A percentile compares a stretch with the other conserved stretches of the same genome.
Conservation (phyloP, 2,329 filamentous ascomycete genomes). For the Sclerotinia nivalis region DNA sequence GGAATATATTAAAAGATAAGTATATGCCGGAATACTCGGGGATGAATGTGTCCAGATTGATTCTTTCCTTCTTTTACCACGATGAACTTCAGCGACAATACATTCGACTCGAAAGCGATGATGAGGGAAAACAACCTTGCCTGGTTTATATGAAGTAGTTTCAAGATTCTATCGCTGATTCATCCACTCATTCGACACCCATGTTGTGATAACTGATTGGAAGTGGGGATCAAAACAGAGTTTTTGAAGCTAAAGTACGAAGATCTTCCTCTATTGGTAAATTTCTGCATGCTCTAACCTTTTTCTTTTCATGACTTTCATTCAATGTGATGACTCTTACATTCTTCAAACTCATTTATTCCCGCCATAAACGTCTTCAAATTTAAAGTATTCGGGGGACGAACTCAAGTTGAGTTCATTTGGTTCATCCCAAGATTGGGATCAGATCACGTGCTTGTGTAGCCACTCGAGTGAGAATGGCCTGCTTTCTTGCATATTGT, state of each 20-base stretch:
- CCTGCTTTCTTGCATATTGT: constrained; percentile 3
- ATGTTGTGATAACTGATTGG: constrained; percentile 2
- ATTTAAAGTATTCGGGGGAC: background rate
- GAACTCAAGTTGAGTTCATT: background rate
- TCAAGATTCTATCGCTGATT: background rate
- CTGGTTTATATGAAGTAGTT: background rate
- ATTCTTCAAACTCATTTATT: background rate
- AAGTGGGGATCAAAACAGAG: constrained; percentile 12
- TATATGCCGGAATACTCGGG: background rate
- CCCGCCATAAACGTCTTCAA: background rate
- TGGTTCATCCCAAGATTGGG: background rate
- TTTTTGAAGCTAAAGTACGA: constrained; percentile 13
- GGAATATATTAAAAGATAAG: background rate
- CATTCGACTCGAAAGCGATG: background rate
- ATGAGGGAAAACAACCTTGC: background rate
- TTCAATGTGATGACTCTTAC: background rate
- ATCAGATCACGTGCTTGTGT: background rate
- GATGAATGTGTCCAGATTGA: background rate
- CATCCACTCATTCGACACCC: background rate
- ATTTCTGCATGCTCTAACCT: constrained; percentile 9
- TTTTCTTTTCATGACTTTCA: background rate
- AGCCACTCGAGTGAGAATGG: background rate
- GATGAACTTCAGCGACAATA: background rate
- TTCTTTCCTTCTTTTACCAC: background rate
- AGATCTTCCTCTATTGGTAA: constrained; percentile 24